Evolutionary conservation across 177 flowering plant genomes (phyloP), one percentile per base, ranked within the genome.

Genomic region (Tripterygium wilfordii): DNA sequence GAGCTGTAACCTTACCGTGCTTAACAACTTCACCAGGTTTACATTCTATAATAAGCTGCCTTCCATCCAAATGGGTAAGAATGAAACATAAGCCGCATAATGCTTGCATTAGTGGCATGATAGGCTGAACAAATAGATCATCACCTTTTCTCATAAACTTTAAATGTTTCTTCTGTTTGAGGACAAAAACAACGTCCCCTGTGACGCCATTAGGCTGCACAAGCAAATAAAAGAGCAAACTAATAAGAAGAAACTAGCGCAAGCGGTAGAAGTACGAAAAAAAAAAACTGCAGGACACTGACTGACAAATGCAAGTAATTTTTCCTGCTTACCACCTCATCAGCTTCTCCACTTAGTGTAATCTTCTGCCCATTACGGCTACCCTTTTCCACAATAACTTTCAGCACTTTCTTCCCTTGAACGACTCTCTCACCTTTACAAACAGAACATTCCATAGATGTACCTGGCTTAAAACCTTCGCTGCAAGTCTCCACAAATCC

Each of bases 191-290:
- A 39, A 82, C 77, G 29, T 79, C 88, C 19, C 88, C 85, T 4
- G 88, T 79, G 17, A 74, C 58, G 0, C 83, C 79, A 43, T 82
- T 85, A 45, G 88, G 85, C 88, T 79, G 80, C 62, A 57, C 23
- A 21, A 47, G n/a, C 46, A 12, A 8, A 9, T 36, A 38, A 19
- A 3, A n/a, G n/a, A 26, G 0, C 13, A 24, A 18, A 25, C 16
- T 15, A 10, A 7, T 37, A 24, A 26, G 28, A 22, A 17, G 14
- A 5, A 15, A 10, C 5, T 15, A 15, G 14, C 38, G 4, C 8
- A 30, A 6, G 33, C 33, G n/a, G n/a, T n/a, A n/a, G n/a, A n/a
- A n/a, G n/a, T n/a, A n/a, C 38, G 5, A 7, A 10, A 10, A 6
- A 6, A 5, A 35, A 35, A 7, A 35, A 35, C 16, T 10, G 16